Evolutionary conservation across 2,329 filamentous ascomycete species (phyloP), one percentile per base, ranked within the genome.

Genomic region (Hypoxylon sp.): DNA sequence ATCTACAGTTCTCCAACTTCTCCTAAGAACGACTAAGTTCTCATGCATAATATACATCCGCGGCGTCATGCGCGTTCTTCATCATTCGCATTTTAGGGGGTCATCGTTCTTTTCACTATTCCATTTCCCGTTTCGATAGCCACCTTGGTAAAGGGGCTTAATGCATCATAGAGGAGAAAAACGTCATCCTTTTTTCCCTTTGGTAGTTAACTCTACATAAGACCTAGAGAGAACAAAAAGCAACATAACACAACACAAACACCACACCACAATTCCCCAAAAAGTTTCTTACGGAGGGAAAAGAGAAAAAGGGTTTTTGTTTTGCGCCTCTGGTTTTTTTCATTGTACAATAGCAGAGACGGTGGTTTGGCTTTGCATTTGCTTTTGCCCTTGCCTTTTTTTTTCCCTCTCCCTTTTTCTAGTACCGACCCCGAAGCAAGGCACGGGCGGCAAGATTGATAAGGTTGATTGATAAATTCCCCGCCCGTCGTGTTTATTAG

Each of bases 1-100:
- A 4, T 41, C 51, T 19, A 43, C 47, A 78, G 75, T 62, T 78
- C 76, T 56, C 76, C 76, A 19, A 76, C 68, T 21, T 78, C 76
- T 45, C 76, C 76, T 11, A 76, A 76, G 70, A 70, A 74, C 55
- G 71, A 74, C 50, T 76, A 71, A 41, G 58, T 52, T 59, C 32
- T 37, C 25, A 70, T 74, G 73, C 75, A 76, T 76, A 75, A 66
- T 64, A 70, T 70, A 72, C 61, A 66, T 43, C 41, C 53, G 57
- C 61, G 74, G 72, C 73, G 71, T 75, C 60, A 54, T 30, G 45
- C 59, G 59, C 46, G 54, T 60, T 63, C 52, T 46, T 57, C 61
- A 37, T n/a, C 30, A 63, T 37, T 57, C 67, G 69, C 70, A 74
- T 74, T 25, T 30, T 43, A 63, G 74, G 68, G 68, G 69, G 59